Evolutionary conservation across 2,329 filamentous ascomycete genomes (phyloP), one percentile per base, ranked within the genome.

Genomic region (Monilinia aucupariae): DNA sequence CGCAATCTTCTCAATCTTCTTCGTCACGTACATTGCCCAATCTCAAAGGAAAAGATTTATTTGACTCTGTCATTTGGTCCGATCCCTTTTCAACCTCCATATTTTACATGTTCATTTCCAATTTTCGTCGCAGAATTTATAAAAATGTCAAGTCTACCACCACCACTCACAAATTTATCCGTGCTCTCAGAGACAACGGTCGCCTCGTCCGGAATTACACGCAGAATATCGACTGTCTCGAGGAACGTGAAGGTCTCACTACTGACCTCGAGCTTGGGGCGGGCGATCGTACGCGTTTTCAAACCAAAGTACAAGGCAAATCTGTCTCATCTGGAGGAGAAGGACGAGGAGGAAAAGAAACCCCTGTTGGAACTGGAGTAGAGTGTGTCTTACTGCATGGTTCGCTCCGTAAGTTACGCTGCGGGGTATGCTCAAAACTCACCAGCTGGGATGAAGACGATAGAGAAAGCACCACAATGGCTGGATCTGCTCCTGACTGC

Each of bases 181-280:
- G 83, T 50, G 82, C 85, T 41, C 78, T 91, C 6, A 81, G 86
- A 51, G 85, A 90, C 70, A 80, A 83, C 4, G 85, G 86, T 4
- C 87, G 88, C 66, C 78, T 91, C 6, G 85, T 89, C 39, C 79
- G 87, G 47, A 89, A 87, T 69, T 91, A 91, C 69, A 90, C 87
- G 0, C 87, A 91, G 68, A 91, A 90, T 67, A 90, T 91, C 67
- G 87, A 91, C 68, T 84, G 85, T 65, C 83, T 91, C 8, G 88
- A 91, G 71, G 84, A 86, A 70, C 85, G 87, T 63, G 85, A 89
- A 50, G 87, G 87, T 4, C 77, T 90, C 4, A 83, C 81, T 20
- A 88, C 85, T 0, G 81, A 85, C 61, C 77, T 90, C 10, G 76
- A 78, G 13, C 78, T 82, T 39, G 87, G 87, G 0, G 82, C 85